Conservation (phyloP, 2,329 filamentous ascomycete genomes). For the Penicillium sp. region DNA sequence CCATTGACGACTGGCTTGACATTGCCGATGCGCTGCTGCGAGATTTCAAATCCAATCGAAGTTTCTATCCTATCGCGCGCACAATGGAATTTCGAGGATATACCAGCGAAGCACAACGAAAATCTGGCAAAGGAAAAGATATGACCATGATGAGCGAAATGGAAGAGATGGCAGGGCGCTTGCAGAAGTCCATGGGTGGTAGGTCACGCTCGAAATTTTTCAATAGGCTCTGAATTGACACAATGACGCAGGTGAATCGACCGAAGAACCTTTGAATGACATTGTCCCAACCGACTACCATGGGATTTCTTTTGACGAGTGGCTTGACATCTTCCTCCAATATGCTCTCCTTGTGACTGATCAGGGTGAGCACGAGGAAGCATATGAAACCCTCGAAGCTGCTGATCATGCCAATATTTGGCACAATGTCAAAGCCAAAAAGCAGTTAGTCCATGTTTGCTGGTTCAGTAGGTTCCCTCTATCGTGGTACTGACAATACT, state of each 20-base stretch:
- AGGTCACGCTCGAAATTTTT: slow-evolving; percentile 2
- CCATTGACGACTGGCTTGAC: slow-evolving; percentile 57
- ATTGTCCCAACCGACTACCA: slow-evolving; percentile 60
- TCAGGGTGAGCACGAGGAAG: slow-evolving; percentile 63
- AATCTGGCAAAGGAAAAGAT: slow-evolving; percentile 35
- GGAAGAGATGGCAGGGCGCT: slow-evolving; percentile 44
- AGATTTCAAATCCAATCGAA: slow-evolving; percentile 59
- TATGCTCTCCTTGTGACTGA: slow-evolving; percentile 76
- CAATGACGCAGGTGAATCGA: slow-evolving; percentile 14
- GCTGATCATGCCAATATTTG: slow-evolving; percentile 81
- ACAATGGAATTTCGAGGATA: slow-evolving; percentile 52
- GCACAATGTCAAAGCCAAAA: slow-evolving; percentile 64
- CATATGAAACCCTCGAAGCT: slow-evolving; percentile 76
- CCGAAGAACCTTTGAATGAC: slow-evolving; percentile 28
- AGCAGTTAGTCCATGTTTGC: slow-evolving; percentile 71
- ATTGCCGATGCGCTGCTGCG: slow-evolving; percentile 58
- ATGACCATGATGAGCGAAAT: slow-evolving; percentile 42
- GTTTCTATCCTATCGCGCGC: slow-evolving; percentile 58
- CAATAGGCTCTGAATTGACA: slow-evolving; percentile 12
- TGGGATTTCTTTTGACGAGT: slow-evolving; percentile 75
- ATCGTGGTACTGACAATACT: neutral
- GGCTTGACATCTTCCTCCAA: slow-evolving; percentile 87
- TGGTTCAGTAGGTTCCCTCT: slow-evolving; percentile 62
- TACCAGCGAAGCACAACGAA: slow-evolving; percentile 41
- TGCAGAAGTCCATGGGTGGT: slow-evolving; percentile 46